Base-by-base conservation (phyloP, 2,329 filamentous ascomycete species). In the Alternaria ethzedia region DNA sequence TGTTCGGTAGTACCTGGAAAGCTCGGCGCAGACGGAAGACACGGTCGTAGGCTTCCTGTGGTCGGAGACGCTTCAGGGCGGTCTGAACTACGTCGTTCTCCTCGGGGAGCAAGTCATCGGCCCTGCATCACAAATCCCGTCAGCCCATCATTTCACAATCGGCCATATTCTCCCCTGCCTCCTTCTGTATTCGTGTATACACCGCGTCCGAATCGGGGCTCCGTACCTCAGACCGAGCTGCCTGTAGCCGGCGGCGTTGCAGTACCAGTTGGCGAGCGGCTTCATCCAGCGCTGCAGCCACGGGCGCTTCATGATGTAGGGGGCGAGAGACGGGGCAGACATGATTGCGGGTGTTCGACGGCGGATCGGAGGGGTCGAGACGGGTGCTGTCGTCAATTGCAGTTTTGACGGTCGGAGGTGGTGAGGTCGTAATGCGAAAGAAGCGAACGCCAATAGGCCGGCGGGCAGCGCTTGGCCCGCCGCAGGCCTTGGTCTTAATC, bases 21-120 rank as follows among this genome's bases (percentile, higher is more conserved):
- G 96, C 95, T 84, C 96, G 90, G 85, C 96, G 93, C 83, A 99
- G 89, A 79, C 96, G 94, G 90, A 94, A 99, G 81, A 98, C 89
- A 82, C 96, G 95, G 86, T 99, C 96, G 85, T 98, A 98, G 77
- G 90, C 88, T 81, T 96, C 93, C 86, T 96, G 93, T 77, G 93
- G 88, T 62, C 92, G 89, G 67, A 99, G 91, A 81, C 96, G 93
- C 88, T 92, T 92, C 78, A 99, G 88, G 68, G 96, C 96, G 75
- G 90, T 88, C 83, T 96, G 91, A 77, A 97, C 93, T 62, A 86
- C 84, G 76, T 96, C 92, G 86, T 88, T 91, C 86, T 99, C 96
- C 84, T 99, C 96, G 80, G 92, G 89, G 81, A 97, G 92, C 81
- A 99, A 85, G 82, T 99, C 96, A 83, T 99, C 96, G 87, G 90